Conservation (phyloP, 768 basidiomycete species). For the Suillus spraguei region DNA sequence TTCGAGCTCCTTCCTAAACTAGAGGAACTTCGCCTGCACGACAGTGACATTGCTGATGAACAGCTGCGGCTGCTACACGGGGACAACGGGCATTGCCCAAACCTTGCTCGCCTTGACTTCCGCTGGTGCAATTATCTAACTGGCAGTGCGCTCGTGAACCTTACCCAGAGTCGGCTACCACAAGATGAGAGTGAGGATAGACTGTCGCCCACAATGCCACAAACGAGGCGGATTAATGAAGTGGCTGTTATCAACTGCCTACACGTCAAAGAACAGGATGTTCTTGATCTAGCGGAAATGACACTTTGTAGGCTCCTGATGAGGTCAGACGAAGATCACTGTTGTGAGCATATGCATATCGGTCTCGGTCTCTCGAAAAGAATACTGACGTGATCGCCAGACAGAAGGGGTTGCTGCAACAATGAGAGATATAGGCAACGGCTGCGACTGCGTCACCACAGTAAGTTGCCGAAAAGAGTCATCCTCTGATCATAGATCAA, state of each 20-base stretch:
- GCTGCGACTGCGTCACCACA: conserved; percentile 41
- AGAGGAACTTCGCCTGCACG: conserved; percentile 55
- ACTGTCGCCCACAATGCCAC: not conserved
- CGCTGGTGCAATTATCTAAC: conserved; percentile 62
- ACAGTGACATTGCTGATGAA: conserved; percentile 56
- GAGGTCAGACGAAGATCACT: conserved; percentile 47
- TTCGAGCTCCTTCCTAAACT: conserved; percentile 42
- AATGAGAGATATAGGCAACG: conserved; percentile 59
- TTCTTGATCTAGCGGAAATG: conserved; percentile 49
- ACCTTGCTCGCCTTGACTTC: conserved; percentile 51
- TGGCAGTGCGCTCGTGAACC: conserved; percentile 50
- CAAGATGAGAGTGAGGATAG: not conserved
- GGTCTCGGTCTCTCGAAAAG: not conserved
- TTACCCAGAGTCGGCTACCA: conserved; percentile 45
- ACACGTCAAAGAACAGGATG: conserved; percentile 55
- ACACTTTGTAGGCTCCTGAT: conserved; percentile 51
- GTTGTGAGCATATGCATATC: conserved; percentile 44
- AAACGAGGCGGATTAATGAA: conserved; percentile 39
- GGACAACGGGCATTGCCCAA: conserved; percentile 46
- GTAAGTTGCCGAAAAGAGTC: conserved; percentile 21
- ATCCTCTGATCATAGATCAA: conserved; percentile 17
- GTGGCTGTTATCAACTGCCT: conserved; percentile 60
- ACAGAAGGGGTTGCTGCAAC: conserved; percentile 50
- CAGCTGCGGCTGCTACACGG: conserved; percentile 42
- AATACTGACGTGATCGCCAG: conserved; percentile 30